A percentile compares a stretch with the other conserved stretches of the same genome.
These are phyloP conservation scores for Acanthamoeba comandoni DNA, from an alignment of 208 protist species.

Conservation along the genomic window DNA sequence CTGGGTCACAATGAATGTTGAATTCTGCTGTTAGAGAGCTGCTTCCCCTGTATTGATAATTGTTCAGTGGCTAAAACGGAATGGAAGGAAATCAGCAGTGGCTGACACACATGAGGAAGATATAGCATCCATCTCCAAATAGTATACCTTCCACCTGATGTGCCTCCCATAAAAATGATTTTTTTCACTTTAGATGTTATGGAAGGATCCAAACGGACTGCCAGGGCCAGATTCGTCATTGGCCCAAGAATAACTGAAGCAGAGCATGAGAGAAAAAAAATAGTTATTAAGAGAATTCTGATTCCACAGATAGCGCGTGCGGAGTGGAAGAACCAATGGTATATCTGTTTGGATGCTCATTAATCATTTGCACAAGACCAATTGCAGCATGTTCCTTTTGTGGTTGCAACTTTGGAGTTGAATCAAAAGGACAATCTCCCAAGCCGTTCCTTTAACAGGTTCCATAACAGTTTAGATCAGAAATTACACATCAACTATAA, in stretches of 20 bases:
- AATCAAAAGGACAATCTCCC: no score
- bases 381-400: background rate
- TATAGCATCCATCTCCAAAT: no score
- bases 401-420: no score
- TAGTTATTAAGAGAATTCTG: no score
- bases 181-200: slow-evolving; percentile 5
- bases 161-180: slow-evolving; percentile 27
- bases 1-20: slow-evolving; percentile 10
- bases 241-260: background rate
- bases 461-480: no score
- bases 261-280: no score
- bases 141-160: background rate
- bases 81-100: no score
- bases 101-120: no score
- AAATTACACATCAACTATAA: no score
- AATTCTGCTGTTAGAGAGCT: background rate
- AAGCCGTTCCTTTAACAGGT: no score
- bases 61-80: no score
- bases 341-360: slow-evolving; percentile 8
- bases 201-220: slow-evolving; percentile 1
- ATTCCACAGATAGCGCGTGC: no score
- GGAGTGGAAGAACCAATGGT: background rate
- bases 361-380: slow-evolving; percentile 8
- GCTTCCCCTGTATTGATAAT: background rate
- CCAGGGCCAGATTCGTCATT: slow-evolving; percentile 11